Base-by-base conservation (phyloP, 306 rosid species). In the Lotus japonicus region DNA sequence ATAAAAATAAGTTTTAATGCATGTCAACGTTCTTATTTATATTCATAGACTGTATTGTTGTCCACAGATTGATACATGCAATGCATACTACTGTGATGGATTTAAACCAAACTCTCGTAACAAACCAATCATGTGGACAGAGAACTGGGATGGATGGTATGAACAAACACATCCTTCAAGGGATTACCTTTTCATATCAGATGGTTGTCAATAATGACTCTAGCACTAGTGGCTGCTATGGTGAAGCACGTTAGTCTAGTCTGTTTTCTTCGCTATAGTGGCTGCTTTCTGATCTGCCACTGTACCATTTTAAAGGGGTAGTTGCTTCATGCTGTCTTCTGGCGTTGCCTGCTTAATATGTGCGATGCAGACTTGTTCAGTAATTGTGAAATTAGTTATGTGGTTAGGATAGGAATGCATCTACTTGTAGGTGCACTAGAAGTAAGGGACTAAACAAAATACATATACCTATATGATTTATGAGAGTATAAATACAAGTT, bases 61-160 rank as follows among this genome's bases (percentile, higher is more conserved):
- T 66, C 35, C 71, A 58, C 94, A 94, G 97, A 90, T 94, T 64
- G 76, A 94, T 81, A 81, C 97, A 71, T 94, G 98, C 87, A 94
- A 94, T 55, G 98, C 80, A 66, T 90, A 88, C 85, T 94, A 94
- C 75, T 94, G 98, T 49, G 98, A 94, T 68, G 97, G 98, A 58
- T 94, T 86, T 77, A 85, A 77, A 82, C 88, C 98, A 53, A 90
- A 88, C 81, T 88, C 98, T 68, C 39, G 7, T 42, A 63, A 79
- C 70, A 94, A 90, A 69, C 98, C 98, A 64, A 75, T 42, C 18
- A 48, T 94, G 11, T 90, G 97, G 96, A 90, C 98, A 1, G 98
- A 94, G 79, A 72, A 94, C 77, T 94, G 98, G 98, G 96, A 88
- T 79, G 98, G 98, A 85, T 94, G 98, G 97, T 94, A 86, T 70